Evolutionary conservation across 2,329 filamentous ascomycete genomes (phyloP).

Genomic region (Alternaria metachromatica): DNA sequence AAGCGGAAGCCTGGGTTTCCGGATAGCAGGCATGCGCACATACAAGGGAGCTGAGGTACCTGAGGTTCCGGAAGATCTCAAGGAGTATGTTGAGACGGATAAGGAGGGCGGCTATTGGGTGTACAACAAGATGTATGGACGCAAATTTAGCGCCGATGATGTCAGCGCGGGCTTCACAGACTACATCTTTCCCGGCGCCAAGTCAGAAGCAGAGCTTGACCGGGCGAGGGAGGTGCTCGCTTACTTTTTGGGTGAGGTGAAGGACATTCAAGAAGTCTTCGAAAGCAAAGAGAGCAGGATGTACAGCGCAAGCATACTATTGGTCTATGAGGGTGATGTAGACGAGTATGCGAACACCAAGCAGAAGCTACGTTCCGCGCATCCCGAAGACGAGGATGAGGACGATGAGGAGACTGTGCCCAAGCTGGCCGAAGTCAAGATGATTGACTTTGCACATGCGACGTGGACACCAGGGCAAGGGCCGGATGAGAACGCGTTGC

Average conservation of each 20-base stretch:
- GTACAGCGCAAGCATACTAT: conserved; percentile 70
- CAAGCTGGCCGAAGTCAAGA: conserved; percentile 77
- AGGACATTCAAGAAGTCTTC: conserved; percentile 62
- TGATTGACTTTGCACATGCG: conserved; percentile 98
- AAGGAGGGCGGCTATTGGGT: conserved; percentile 62
- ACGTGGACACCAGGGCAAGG: conserved; percentile 81
- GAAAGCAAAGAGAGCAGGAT: conserved; percentile 70
- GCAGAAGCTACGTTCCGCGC: conserved; percentile 29
- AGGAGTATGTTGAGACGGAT: conserved; percentile 47
- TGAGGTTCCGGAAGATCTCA: conserved; percentile 33
- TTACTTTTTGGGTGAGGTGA: conserved; percentile 54
- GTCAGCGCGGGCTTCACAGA: conserved; percentile 65
- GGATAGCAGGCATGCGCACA: conserved; percentile 70
- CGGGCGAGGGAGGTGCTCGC: conserved; percentile 57
- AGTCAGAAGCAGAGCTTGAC: conserved; percentile 33
- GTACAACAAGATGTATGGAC: conserved; percentile 72
- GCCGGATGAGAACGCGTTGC: conserved; percentile 82
- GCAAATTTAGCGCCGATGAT: conserved; percentile 61
- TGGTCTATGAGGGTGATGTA: conserved; percentile 71
- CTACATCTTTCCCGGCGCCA: conserved; percentile 57
- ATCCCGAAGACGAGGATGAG: conserved; percentile 49
- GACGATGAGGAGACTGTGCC: conserved; percentile 58
- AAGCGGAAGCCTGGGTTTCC: conserved; percentile 65
- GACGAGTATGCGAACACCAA: conserved; percentile 58
- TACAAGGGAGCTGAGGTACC: conserved; percentile 50